These are phyloP conservation scores for Theileria luwenshuni DNA, from an alignment of 169 alveolate genomes.

Conservation along the genomic window DNA sequence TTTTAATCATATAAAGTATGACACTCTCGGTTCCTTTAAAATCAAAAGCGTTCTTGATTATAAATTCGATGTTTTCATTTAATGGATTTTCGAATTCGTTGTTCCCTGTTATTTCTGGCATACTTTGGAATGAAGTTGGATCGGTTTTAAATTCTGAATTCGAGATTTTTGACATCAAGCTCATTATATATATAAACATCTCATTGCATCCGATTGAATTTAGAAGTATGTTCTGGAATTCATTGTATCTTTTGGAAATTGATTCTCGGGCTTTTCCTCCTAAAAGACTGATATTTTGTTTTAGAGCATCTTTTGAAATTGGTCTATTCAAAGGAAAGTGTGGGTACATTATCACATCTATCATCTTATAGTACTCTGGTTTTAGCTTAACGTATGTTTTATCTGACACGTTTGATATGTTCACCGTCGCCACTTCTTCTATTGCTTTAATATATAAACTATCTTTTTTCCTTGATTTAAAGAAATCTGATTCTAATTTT, in stretches of 20 bases:
- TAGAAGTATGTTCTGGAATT: neutral
- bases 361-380: slow-evolving; percentile 33
- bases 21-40: no score
- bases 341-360: slow-evolving; percentile 53
- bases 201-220: slow-evolving; percentile 1
- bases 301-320: slow-evolving; percentile 7
- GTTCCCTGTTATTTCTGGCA: no score
- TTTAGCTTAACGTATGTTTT: slow-evolving; percentile 56
- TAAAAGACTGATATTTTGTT: slow-evolving; percentile 25
- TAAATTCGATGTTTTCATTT: no score
- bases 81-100: no score
- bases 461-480: slow-evolving; percentile 49
- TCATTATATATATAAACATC: neutral
- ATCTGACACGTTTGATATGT: slow-evolving; percentile 51
- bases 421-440: slow-evolving; percentile 43
- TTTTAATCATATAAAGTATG: no score
- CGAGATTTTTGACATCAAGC: neutral
- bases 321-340: slow-evolving; percentile 14
- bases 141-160: neutral
- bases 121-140: no score
- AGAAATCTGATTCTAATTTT: slow-evolving; percentile 22
- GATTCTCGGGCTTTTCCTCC: slow-evolving; percentile 5
- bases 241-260: slow-evolving; percentile 24
- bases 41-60: no score
- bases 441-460: slow-evolving; percentile 31